These are phyloP conservation scores for Eutrema salsugineum DNA, from an alignment of 441 rosid species.

Conservation along the genomic window DNA sequence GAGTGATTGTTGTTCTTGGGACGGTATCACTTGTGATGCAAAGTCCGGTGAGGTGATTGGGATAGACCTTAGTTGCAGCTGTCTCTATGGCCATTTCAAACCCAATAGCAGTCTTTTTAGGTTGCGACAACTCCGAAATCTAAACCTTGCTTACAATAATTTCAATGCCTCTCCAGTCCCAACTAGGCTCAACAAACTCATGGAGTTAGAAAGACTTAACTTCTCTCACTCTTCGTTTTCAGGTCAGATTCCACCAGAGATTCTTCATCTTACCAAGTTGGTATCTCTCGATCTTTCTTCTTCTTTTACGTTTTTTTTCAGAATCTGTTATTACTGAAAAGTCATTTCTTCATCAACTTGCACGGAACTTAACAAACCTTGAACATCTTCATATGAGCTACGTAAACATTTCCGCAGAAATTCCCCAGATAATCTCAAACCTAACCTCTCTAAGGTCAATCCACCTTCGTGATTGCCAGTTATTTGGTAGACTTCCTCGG, in stretches of 20 bases:
- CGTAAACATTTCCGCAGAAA: background rate
- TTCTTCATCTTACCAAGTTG: background rate
- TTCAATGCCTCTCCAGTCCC: background rate
- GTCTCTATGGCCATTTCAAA: conserved; percentile 19
- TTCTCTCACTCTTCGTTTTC: background rate
- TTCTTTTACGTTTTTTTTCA: background rate
- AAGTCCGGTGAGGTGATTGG: conserved; percentile 16
- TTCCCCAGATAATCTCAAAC: background rate
- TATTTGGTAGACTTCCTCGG: background rate
- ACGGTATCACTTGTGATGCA: conserved; percentile 27
- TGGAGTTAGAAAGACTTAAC: background rate
- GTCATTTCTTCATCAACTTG: background rate
- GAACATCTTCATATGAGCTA: background rate
- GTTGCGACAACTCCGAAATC: conserved; percentile 20
- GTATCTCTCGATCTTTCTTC: background rate
- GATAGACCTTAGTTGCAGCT: conserved; percentile 30
- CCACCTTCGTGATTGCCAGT: background rate
- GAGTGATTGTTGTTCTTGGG: conserved; percentile 27
- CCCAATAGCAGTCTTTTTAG: conserved; percentile 24
- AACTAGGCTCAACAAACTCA: background rate
- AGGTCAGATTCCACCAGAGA: background rate
- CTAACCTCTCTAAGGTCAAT: background rate
- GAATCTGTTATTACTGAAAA: background rate
- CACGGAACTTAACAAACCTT: background rate
- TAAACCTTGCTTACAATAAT: conserved; percentile 21